These are phyloP conservation scores for Salvia splendens DNA, from an alignment of 257 asterid genomes.

Conservation along the genomic window DNA sequence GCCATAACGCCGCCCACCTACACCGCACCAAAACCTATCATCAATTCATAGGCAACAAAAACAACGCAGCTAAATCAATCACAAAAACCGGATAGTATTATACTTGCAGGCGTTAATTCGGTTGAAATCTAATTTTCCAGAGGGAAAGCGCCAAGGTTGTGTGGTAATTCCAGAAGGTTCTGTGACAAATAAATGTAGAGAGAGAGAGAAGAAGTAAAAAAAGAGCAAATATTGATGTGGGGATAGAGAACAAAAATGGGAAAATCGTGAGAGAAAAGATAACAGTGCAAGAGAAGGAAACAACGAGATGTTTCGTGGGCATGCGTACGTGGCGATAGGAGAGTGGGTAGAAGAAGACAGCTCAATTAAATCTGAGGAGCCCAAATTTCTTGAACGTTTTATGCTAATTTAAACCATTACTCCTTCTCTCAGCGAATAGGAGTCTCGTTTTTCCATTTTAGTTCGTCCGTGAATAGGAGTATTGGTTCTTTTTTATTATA, in stretches of 20 bases:
- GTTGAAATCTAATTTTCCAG: conserved; percentile 37
- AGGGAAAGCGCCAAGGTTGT: conserved; percentile 21
- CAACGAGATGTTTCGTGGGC: conserved; percentile 50
- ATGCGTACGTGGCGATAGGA: conserved; percentile 32
- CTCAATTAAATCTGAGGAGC: conserved; percentile 30
- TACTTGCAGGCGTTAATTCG: conserved; percentile 23
- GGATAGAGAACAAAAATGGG: not conserved
- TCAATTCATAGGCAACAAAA: conserved; percentile 13
- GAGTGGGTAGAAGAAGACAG: conserved; percentile 29
- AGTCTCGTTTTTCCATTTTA: too few species aligned
- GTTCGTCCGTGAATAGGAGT: too few species aligned
- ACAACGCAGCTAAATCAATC: not conserved
- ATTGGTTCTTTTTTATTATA: too few species aligned
- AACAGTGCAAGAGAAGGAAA: conserved; percentile 29
- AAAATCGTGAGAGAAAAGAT: not conserved
- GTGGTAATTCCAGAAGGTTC: conserved; percentile 74
- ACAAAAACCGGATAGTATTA: not conserved
- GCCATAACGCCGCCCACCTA: conserved; percentile 37
- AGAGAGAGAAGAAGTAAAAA: not conserved
- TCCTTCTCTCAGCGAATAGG: too few species aligned
- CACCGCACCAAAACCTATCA: conserved; percentile 14
- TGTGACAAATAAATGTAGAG: conserved; percentile 4
- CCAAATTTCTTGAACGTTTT: conserved; percentile 10
- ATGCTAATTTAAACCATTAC: not conserved
- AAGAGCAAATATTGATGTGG: not conserved